These are phyloP conservation scores for Mycogone perniciosa DNA, from an alignment of 2,329 filamentous ascomycete species.

Conservation along the genomic window DNA sequence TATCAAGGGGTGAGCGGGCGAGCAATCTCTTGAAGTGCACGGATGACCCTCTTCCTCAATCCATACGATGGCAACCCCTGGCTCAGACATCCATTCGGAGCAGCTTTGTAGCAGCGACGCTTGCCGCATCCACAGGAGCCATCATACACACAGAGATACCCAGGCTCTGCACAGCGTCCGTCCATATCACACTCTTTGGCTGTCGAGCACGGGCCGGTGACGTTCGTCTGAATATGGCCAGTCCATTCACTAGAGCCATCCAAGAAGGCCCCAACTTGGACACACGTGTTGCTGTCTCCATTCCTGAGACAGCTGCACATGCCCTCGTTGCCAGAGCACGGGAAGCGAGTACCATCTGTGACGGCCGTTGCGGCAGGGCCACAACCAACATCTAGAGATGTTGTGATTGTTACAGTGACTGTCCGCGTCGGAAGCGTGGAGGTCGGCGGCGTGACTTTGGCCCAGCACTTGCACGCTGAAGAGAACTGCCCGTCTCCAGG, in stretches of 20 bases:
- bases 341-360: constrained; percentile 12
- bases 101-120: constrained; percentile 15
- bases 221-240: constrained; percentile 5
- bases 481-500: constrained; percentile 14
- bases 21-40: too few relatives aligned
- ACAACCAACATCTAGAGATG: constrained; percentile 13
- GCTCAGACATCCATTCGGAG: constrained; percentile 10
- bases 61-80: constrained; percentile 9
- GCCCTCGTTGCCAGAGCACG: constrained; percentile 13
- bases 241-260: neutral
- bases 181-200: constrained; percentile 14
- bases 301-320: constrained; percentile 16
- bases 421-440: constrained; percentile 13
- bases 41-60: too few relatives aligned
- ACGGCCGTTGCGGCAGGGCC: constrained; percentile 11
- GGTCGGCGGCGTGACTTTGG: constrained; percentile 12
- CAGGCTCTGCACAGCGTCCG: constrained; percentile 7
- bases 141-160: constrained; percentile 15
- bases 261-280: constrained; percentile 9
- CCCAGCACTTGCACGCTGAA: constrained; percentile 16
- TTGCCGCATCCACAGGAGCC: constrained; percentile 16
- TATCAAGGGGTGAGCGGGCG: too few relatives aligned
- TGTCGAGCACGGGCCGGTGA: constrained; percentile 15
- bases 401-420: constrained; percentile 13
- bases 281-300: constrained; percentile 13